phyloP scores from a whole-genome alignment of 2,329 filamentous ascomycete genomes.

The Aspergillus floridensis region DNA sequence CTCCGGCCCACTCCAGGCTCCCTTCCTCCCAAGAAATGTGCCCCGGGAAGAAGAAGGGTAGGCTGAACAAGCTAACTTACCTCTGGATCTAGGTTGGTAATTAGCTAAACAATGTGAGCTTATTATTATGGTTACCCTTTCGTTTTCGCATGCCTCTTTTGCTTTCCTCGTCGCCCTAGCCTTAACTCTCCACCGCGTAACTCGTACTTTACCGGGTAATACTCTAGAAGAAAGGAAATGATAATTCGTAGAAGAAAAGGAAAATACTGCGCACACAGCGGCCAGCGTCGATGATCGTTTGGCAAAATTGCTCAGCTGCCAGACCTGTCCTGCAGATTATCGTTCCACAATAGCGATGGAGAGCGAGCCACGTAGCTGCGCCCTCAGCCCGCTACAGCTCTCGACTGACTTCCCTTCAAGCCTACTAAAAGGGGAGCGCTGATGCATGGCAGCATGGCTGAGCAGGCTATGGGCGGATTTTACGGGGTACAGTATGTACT shows the following conservation, averaged over 20 bases:
- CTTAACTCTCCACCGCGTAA: not conserved
- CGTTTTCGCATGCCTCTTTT: not conserved
- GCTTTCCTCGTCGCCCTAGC: not conserved
- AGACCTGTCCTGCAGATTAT: slow-evolving; percentile 19
- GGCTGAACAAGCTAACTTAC: too few species aligned
- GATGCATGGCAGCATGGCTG: too few species aligned
- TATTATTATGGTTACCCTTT: not conserved
- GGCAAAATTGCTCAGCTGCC: slow-evolving; percentile 21
- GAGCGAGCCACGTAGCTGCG: slow-evolving; percentile 24
- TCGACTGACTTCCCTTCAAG: slow-evolving; percentile 17
- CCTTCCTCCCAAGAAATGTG: too few species aligned
- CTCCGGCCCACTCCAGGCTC: too few species aligned
- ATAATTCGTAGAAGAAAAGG: not conserved
- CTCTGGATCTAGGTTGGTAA: too few species aligned
- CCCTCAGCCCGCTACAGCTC: slow-evolving; percentile 6
- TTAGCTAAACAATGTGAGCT: not conserved
- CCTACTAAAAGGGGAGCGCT: not conserved
- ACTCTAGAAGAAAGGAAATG: slow-evolving; percentile 1
- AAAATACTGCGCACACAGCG: not conserved
- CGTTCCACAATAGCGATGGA: slow-evolving; percentile 20
- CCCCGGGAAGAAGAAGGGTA: too few species aligned
- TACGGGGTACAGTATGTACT: slow-evolving; percentile 2
- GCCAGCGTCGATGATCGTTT: slow-evolving; percentile 7
- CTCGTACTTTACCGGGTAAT: too few species aligned
- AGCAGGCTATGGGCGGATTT: not conserved